Evolutionary conservation across 257 asterid genomes (phyloP).

Genomic region (Osmanthus fragrans): DNA sequence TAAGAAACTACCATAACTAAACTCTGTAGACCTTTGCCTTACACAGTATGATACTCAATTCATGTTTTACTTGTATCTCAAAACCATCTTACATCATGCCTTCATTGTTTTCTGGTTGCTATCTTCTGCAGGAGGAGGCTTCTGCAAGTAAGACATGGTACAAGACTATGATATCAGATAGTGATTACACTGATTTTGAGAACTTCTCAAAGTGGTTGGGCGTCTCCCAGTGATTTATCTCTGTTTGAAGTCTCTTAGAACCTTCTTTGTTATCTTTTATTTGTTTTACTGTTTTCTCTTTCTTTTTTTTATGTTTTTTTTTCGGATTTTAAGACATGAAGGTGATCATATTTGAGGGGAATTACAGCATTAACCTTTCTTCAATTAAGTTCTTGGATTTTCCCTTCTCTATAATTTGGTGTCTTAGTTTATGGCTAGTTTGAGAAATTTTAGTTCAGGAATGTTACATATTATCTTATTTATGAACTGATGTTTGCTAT

Average conservation of each 20-base stretch:
- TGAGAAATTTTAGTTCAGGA: conserved; percentile 17
- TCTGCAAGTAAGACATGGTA: conserved; percentile 71
- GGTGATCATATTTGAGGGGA: conserved; percentile 17
- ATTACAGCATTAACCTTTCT: neutral
- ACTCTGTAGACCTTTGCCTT: neutral
- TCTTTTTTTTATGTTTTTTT: neutral
- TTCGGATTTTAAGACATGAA: conserved; percentile 13
- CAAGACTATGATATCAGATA: conserved; percentile 86
- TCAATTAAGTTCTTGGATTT: neutral
- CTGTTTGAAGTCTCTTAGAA: conserved; percentile 17
- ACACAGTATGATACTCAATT: neutral
- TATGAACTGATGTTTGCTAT: neutral
- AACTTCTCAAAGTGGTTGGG: conserved; percentile 90
- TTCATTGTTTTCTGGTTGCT: neutral
- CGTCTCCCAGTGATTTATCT: conserved; percentile 49
- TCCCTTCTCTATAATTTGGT: conserved; percentile 7
- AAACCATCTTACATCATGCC: neutral
- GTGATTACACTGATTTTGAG: conserved; percentile 81
- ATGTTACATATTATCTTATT: neutral
- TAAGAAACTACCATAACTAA: neutral
- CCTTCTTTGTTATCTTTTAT: conserved; percentile 21
- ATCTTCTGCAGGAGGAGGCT: conserved; percentile 68
- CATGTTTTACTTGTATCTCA: too few relatives aligned
- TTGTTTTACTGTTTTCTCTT: conserved; percentile 12
- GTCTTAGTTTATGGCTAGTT: neutral